These are phyloP conservation scores for Curvularia spicifera DNA, from an alignment of 2,329 filamentous ascomycete species.

Conservation along the genomic window DNA sequence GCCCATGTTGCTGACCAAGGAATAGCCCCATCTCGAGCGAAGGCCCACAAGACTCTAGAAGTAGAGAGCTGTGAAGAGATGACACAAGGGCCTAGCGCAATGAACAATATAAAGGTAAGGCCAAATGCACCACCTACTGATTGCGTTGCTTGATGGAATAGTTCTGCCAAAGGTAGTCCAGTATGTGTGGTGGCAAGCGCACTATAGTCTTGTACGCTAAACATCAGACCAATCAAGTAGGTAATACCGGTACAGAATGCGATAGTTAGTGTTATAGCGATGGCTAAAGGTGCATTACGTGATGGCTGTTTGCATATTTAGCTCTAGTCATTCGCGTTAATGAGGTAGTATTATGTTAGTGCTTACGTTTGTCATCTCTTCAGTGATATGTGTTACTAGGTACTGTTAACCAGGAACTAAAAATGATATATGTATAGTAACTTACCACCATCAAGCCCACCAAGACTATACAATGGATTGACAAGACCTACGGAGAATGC, in stretches of 20 bases:
- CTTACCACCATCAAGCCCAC: constrained; percentile 5
- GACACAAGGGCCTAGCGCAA: constrained; percentile 54
- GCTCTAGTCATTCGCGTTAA: not conserved
- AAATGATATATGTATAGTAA: not conserved
- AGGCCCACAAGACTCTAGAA: constrained; percentile 52
- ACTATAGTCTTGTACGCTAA: constrained; percentile 26
- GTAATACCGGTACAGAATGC: constrained; percentile 59
- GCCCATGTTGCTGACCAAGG: constrained; percentile 11
- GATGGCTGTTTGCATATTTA: constrained; percentile 28
- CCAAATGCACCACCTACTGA: constrained; percentile 53
- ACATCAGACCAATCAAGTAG: constrained; percentile 61
- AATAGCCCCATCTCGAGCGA: constrained; percentile 50
- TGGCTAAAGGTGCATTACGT: constrained; percentile 49
- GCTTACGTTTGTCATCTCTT: constrained; percentile 5
- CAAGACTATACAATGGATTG: constrained; percentile 2
- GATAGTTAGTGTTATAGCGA: constrained; percentile 56
- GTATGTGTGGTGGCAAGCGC: constrained; percentile 51
- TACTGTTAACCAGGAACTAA: not conserved
- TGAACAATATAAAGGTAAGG: constrained; percentile 52
- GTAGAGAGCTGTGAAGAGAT: constrained; percentile 47
- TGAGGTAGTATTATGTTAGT: too few species aligned
- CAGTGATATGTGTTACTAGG: not conserved
- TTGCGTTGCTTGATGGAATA: constrained; percentile 55
- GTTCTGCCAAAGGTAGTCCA: constrained; percentile 55
- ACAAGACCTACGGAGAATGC: constrained; percentile 11